Conservation (phyloP, 805 yeast species). For the Cyberlindnera veronae region DNA sequence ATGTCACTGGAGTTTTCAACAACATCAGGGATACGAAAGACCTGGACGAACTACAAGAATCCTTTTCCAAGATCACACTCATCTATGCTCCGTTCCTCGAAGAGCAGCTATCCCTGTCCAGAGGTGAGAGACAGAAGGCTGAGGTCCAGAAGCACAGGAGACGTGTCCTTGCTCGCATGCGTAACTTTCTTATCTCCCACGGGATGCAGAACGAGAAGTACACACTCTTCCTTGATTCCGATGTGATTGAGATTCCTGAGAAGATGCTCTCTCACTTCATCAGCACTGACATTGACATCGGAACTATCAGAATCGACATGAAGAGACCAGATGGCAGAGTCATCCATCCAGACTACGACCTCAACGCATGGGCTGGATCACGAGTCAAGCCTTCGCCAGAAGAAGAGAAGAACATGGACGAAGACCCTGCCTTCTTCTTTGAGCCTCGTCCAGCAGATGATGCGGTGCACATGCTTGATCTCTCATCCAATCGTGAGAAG, state of each 20-base stretch:
- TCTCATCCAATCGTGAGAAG: slow-evolving; percentile 9
- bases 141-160: slow-evolving; percentile 24
- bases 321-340: slow-evolving; percentile 17
- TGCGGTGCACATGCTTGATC: slow-evolving; percentile 13
- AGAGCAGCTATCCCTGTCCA: slow-evolving; percentile 5
- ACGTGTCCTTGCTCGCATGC: slow-evolving; percentile 22
- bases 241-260: slow-evolving; percentile 25
- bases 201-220: slow-evolving; percentile 28
- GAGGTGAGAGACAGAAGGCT: slow-evolving; percentile 22
- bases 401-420: slow-evolving; percentile 16
- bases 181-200: slow-evolving; percentile 25
- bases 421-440: slow-evolving; percentile 17
- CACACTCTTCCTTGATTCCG: slow-evolving; percentile 32
- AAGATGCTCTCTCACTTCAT: slow-evolving; percentile 27
- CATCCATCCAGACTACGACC: slow-evolving; percentile 30
- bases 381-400: slow-evolving; percentile 25
- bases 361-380: slow-evolving; percentile 34
- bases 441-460: slow-evolving; percentile 16
- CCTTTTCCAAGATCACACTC: slow-evolving; percentile 22
- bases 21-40: neutral
- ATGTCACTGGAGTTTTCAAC: slow-evolving; percentile 5
- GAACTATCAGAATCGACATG: slow-evolving; percentile 28
- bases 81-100: slow-evolving; percentile 22
- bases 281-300: slow-evolving; percentile 28
- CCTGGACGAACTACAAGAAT: slow-evolving; percentile 11